Conservation (phyloP, 768 basidiomycete genomes). For the Russula emetica region DNA sequence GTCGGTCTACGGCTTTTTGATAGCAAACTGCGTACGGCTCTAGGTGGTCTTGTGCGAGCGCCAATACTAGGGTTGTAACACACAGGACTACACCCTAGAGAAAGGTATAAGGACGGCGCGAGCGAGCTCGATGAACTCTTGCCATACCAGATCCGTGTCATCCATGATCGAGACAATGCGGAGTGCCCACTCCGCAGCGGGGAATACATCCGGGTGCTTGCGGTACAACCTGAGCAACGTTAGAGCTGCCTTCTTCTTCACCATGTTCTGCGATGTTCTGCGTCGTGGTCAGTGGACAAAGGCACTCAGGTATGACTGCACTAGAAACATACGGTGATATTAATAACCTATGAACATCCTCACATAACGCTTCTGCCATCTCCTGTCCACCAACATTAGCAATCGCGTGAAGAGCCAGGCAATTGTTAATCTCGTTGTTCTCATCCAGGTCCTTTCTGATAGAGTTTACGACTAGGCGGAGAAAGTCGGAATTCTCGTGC, state of each 20-base stretch:
- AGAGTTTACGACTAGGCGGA: conserved; percentile 95
- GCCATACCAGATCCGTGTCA: conserved; percentile 72
- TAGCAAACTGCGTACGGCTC: conserved; percentile 91
- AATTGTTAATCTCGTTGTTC: conserved; percentile 92
- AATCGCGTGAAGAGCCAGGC: conserved; percentile 94
- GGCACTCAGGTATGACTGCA: conserved; percentile 1
- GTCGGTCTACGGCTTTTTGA: conserved; percentile 87
- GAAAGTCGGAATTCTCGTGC: conserved; percentile 98
- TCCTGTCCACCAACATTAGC: conserved; percentile 97
- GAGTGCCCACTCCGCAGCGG: conserved; percentile 91
- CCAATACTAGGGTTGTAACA: conserved; percentile 89
- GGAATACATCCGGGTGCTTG: conserved; percentile 92
- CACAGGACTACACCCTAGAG: conserved; percentile 88
- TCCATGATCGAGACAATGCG: conserved; percentile 96
- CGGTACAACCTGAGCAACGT: conserved; percentile 90
- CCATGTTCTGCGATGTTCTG: conserved; percentile 91
- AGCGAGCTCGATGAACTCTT: not conserved
- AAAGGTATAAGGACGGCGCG: not conserved
- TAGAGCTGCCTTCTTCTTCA: conserved; percentile 97
- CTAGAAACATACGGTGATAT: conserved; percentile 76
- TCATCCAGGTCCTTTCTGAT: conserved; percentile 96
- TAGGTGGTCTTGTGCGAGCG: conserved; percentile 89
- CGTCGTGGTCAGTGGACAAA: conserved; percentile 24
- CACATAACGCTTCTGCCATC: conserved; percentile 94
- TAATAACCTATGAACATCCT: conserved; percentile 89